phyloP scores from a whole-genome alignment of 805 yeast genomes.

The Zygosaccharomyces bailii region DNA sequence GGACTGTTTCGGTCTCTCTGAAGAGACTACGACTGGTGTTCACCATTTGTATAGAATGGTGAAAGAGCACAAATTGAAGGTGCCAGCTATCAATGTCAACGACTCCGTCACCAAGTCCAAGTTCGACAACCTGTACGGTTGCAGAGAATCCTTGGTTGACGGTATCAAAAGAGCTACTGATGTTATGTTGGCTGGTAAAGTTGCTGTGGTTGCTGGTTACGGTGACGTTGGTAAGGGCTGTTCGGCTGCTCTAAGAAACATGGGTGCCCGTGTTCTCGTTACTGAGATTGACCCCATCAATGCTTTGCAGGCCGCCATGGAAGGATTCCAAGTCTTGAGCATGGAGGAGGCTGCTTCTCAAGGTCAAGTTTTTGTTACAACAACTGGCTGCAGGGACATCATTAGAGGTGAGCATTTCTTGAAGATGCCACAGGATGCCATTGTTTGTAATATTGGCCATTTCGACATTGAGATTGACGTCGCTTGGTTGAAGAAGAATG shows the following conservation, averaged over 20 bases:
- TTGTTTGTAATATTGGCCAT: constrained; percentile 99
- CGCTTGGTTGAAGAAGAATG: constrained; percentile 96
- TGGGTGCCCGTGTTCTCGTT: constrained; percentile 98
- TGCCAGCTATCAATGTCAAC: constrained; percentile 98
- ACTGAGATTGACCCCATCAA: constrained; percentile 98
- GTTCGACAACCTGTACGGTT: constrained; percentile 98
- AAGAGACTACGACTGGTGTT: constrained; percentile 99
- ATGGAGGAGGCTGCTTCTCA: constrained; percentile 87
- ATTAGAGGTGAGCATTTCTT: constrained; percentile 84
- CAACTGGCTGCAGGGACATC: constrained; percentile 99
- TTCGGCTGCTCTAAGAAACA: constrained; percentile 96
- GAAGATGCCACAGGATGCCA: constrained; percentile 98
- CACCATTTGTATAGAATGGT: constrained; percentile 98
- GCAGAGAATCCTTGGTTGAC: constrained; percentile 97
- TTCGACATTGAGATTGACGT: constrained; percentile 98
- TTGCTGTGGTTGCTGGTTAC: constrained; percentile 97
- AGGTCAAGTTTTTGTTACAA: constrained; percentile 98
- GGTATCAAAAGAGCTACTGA: constrained; percentile 99
- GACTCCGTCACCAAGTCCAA: constrained; percentile 98
- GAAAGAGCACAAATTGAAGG: constrained; percentile 83
- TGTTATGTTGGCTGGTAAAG: constrained; percentile 99
- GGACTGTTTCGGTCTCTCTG: constrained; percentile 93
- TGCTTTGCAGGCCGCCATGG: constrained; percentile 98
- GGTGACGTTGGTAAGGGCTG: constrained; percentile 99
- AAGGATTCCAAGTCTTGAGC: constrained; percentile 95